Percentiles rank a stretch among this genome's conserved stretches.
Evolutionary conservation across 148 eudicot genomes (phyloP).

Genomic region (Beta vulgaris): DNA sequence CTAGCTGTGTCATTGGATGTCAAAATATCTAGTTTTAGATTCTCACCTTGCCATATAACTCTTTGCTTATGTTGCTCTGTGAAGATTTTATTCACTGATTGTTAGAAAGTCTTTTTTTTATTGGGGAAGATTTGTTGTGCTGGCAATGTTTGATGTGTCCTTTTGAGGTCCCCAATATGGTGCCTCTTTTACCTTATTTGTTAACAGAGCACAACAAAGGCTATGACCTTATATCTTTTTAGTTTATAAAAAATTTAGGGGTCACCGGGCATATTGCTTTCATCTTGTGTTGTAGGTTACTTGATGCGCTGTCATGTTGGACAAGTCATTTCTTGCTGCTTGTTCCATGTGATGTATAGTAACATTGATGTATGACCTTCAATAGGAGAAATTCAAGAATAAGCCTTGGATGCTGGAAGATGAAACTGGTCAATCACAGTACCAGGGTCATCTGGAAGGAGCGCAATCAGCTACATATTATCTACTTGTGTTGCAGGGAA

Average conservation of each 20-base stretch:
- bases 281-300: constrained; percentile 16
- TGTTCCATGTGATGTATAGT: constrained; percentile 11
- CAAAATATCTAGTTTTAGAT: background rate
- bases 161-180: background rate
- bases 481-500: constrained; percentile 81
- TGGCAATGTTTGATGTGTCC: background rate
- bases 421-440: constrained; percentile 83
- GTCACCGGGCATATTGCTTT: background rate
- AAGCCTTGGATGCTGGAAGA: constrained; percentile 96
- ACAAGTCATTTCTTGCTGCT: constrained; percentile 4
- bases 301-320: constrained; percentile 16
- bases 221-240: background rate
- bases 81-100: background rate
- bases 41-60: background rate
- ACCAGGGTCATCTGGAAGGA: constrained; percentile 81
- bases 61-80: background rate
- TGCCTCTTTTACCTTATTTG: background rate
- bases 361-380: constrained; percentile 12
- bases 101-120: background rate
- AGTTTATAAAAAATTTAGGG: background rate
- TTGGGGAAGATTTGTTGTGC: background rate
- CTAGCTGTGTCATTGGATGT: background rate
- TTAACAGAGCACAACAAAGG: background rate
- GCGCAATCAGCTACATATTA: constrained; percentile 78
- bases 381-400: constrained; percentile 86